These are phyloP conservation scores for Lasiodiplodia sp. DNA, from an alignment of 2,329 filamentous ascomycete genomes.

Conservation along the genomic window DNA sequence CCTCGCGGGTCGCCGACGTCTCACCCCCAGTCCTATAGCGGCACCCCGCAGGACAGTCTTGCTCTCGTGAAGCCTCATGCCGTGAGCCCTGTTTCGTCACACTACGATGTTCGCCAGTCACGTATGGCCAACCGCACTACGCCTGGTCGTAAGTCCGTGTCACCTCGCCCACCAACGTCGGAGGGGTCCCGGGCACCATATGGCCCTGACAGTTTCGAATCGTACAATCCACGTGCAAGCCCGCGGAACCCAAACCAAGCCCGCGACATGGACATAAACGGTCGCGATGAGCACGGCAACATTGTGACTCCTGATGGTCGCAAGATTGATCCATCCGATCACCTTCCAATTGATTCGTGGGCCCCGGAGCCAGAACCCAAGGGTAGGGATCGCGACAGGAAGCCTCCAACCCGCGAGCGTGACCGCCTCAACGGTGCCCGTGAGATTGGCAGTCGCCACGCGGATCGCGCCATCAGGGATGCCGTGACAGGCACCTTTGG, in stretches of 20 bases:
- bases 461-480: slow-evolving; percentile 27
- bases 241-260: slow-evolving; percentile 43
- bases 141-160: slow-evolving; percentile 73
- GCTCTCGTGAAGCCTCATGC: slow-evolving; percentile 53
- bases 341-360: slow-evolving; percentile 79
- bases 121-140: slow-evolving; percentile 56
- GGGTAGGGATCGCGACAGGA: slow-evolving; percentile 49
- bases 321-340: slow-evolving; percentile 81
- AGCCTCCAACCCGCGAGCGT: slow-evolving; percentile 49
- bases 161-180: slow-evolving; percentile 67
- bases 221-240: slow-evolving; percentile 66
- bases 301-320: slow-evolving; percentile 79
- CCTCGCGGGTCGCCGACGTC: slow-evolving; percentile 40
- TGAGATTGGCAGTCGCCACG: slow-evolving; percentile 39
- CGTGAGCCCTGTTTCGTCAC: slow-evolving; percentile 51
- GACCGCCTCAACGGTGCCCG: slow-evolving; percentile 61
- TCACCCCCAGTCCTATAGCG: slow-evolving; percentile 54
- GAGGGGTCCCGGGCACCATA: slow-evolving; percentile 65
- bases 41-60: slow-evolving; percentile 51
- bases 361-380: slow-evolving; percentile 77
- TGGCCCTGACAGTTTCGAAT: slow-evolving; percentile 77
- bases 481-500: slow-evolving; percentile 20
- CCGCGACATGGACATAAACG: slow-evolving; percentile 43
- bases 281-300: slow-evolving; percentile 63
- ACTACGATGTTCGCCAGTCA: slow-evolving; percentile 45